Conservation (phyloP, 2,329 filamentous ascomycete species). For the Septoria linicola region DNA sequence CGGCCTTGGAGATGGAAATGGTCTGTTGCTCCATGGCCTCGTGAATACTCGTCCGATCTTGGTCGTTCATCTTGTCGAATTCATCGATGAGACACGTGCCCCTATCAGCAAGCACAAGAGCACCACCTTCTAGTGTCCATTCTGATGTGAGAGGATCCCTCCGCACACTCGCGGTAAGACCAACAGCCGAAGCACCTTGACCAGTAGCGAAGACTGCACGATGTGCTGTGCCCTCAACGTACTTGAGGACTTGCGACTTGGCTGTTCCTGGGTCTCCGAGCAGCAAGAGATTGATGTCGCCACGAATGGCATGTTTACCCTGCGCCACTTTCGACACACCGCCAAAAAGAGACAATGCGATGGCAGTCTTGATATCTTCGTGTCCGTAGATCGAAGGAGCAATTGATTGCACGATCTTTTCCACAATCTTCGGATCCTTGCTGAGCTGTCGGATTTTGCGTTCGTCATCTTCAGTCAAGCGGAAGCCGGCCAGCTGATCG, state of each 20-base stretch:
- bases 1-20: conserved; percentile 97
- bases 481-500: conserved; percentile 94
- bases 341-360: conserved; percentile 90
- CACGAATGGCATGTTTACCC: conserved; percentile 85
- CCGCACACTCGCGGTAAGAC: conserved; percentile 94
- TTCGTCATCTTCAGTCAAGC: conserved; percentile 92
- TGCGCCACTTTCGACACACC: conserved; percentile 90
- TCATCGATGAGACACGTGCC: conserved; percentile 97
- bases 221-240: conserved; percentile 95
- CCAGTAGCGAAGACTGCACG: conserved; percentile 96
- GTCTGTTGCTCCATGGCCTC: conserved; percentile 99
- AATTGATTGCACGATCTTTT: conserved; percentile 89
- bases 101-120: conserved; percentile 88
- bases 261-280: conserved; percentile 96
- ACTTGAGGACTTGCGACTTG: conserved; percentile 96
- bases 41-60: conserved; percentile 96
- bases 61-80: conserved; percentile 99
- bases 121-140: conserved; percentile 96
- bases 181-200: conserved; percentile 93
- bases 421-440: conserved; percentile 84
- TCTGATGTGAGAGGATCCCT: conserved; percentile 93
- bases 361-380: conserved; percentile 92
- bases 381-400: conserved; percentile 98
- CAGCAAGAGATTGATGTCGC: conserved; percentile 95
- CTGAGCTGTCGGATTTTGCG: conserved; percentile 83